Base-by-base conservation (phyloP, 163 green algal species). In the Chlamydomonas reinhardtii region DNA sequence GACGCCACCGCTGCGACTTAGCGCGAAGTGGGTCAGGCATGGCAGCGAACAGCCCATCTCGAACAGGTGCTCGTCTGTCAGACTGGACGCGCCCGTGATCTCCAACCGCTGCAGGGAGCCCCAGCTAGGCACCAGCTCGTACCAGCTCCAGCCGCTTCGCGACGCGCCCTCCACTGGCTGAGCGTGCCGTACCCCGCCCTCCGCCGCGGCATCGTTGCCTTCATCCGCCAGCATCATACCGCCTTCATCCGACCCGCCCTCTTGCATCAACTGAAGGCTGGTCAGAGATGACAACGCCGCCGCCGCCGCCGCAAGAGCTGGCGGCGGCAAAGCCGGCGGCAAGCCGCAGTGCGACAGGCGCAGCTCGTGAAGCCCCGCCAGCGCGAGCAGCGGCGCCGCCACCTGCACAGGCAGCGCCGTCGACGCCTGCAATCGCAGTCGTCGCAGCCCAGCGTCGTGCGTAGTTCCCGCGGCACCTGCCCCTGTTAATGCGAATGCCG, bases 31-130 rank as follows among this genome's bases (percentile, higher is more conserved):
- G 56, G 70, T 34, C 27, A 86, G 37, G 12, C 8, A n/a, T 8
- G 22, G 0, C 32, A 79, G 56, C 0, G 17, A 32, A 6, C n/a
- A 4, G 0, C 80, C 80, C 39, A 86, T 73, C 3, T 66, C 34
- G 35, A 52, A 16, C 54, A 86, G 37, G 19, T 79, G 70, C 1
- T 25, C 27, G 56, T 86, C 70, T 25, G 75, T 66, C 70, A 86
- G 35, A 6, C 17, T 29, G n/a, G 65, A 56, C 0, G 35, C 15
- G 56, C 65, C 69, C 35, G 80, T 86, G 27, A 86, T 27, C 39
- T 31, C 35, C 15, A 86, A 59, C 16, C 34, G 70, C 54, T 22
- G 34, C 22, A 86, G 31, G 2, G 27, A 16, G 0, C 4, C 22
- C 69, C 80, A 86, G 24, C 25, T 16, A 35, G 48, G 54, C 56